Conservation (phyloP, 2,329 filamentous ascomycete genomes). For the Ophiostoma australiae region DNA sequence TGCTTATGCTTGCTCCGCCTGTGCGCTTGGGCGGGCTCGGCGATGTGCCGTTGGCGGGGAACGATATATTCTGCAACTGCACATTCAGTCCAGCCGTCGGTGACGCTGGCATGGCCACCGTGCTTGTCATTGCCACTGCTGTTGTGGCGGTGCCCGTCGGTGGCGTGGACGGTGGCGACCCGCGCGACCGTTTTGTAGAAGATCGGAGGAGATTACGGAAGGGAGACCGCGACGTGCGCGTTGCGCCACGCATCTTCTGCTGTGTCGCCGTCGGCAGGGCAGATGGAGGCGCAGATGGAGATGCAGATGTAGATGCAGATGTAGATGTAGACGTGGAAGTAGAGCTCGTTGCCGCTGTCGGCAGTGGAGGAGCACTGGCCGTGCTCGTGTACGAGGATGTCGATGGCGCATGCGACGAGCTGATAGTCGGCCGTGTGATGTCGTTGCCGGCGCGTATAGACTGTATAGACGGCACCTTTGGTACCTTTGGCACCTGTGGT, state of each 20-base stretch:
- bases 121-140: neutral
- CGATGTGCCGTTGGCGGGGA: slow-evolving; percentile 14
- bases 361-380: neutral
- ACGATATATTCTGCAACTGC: slow-evolving; percentile 19
- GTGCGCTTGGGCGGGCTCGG: slow-evolving; percentile 2
- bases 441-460: neutral
- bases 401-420: neutral
- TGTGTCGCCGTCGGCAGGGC: slow-evolving; percentile 19
- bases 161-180: slow-evolving; percentile 29
- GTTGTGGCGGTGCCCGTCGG: neutral
- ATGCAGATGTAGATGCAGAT: no score
- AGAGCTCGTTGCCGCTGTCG: slow-evolving; percentile 19
- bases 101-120: slow-evolving; percentile 25
- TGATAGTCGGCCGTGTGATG: neutral
- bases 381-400: neutral
- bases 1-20: neutral
- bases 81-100: slow-evolving; percentile 17
- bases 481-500: neutral
- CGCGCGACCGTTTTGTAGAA: slow-evolving; percentile 33
- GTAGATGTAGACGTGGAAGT: neutral
- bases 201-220: slow-evolving; percentile 33
- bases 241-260: slow-evolving; percentile 22
- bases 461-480: neutral
- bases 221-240: slow-evolving; percentile 27
- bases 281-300: neutral